Evolutionary conservation across 2,329 filamentous ascomycete genomes (phyloP), one percentile per base, ranked within the genome.

Genomic region (Colletotrichum lentis): DNA sequence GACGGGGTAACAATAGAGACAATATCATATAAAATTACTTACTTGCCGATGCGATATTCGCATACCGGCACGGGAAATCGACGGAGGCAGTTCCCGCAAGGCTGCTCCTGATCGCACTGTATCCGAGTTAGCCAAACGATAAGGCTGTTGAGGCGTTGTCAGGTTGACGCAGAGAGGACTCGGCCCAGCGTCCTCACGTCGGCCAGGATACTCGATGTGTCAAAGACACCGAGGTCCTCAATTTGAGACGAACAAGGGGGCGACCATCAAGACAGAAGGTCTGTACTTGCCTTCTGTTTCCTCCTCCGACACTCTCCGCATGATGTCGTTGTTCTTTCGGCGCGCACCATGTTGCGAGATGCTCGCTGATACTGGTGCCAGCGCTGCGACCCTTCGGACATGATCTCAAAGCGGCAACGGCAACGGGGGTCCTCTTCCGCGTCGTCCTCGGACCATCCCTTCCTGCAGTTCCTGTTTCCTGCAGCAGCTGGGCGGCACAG

Each of bases 81-180:
- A 44, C 84, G 81, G 27, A 80, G 76, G 70, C 85, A 87, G 72
- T 86, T 85, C 50, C 80, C 81, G 75, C 85, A 86, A 16, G 85
- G 85, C 37, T 84, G 83, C 31, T 81, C 80, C 71, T 85, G 83
- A 71, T 85, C 84, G 73, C 85, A 87, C 84, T 86, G 69, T 27
- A 43, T 44, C 20, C 43, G 11, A 10, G 35, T 68, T 49, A 68
- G 61, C 60, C 49, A 35, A 18, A 6, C 27, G 27, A 35, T 14
- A n/a, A 31, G 27, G 27, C 49, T 18, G 27, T 35, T 14, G 27
- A 20, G 11, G 31, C 18, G 5, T 20, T 6, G 2, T 12, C 3
- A 14, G 7, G 14, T 20, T 5, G 3, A 8, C 7, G 27, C 27
- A 22, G 8, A 35, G 18, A 31, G 27, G 27, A 35, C 27, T 37